Base-by-base conservation (phyloP, 2,329 filamentous ascomycete species). In the Aureobasidium sp. region DNA sequence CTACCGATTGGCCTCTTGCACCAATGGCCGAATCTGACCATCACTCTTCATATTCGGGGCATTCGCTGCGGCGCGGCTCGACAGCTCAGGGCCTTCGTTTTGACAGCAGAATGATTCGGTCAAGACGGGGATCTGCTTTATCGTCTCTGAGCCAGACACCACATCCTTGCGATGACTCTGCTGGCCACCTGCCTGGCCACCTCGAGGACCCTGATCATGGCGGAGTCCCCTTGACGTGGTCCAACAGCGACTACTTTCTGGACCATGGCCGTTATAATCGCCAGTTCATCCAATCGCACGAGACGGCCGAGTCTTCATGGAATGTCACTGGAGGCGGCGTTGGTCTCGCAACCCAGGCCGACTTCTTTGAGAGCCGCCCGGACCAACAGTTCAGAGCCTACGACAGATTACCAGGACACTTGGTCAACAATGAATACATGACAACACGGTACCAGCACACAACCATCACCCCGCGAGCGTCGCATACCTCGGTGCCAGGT, bases 1-100 rank as follows among this genome's bases (percentile, higher is more conserved):
- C 21, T 48, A 58, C 30, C 53, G 53, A 57, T 58, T 58, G 54
- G 54, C 13, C 53, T 36, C 42, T 57, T 57, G 54, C 45, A 34
- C 7, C 45, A 37, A 59, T 59, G 57, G 32, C 45, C 45, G 45
- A 50, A 39, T 10, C 15, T 25, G 45, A 59, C 32, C 45, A 50
- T 36, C 32, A 13, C 6, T 42, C 37, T 50, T 59, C 45, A 45
- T 59, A 59, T 34, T 4, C 55, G 34, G 54, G 54, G 21, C 54
- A 29, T 6, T 48, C 42, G 54, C 42, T 48, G 42, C 42, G 41
- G 25, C 50, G 37, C n/a, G 42, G 42, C 42, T 48, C 42, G 15
- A 58, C 54, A 34, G 21, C 36, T 7, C 54, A 48, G 21, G 42
- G 54, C 30, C 42, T 48, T 48, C 42, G 54, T 29, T 58, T 58